Base-by-base conservation (phyloP, 208 protist species). In the Leishmania tropica region DNA sequence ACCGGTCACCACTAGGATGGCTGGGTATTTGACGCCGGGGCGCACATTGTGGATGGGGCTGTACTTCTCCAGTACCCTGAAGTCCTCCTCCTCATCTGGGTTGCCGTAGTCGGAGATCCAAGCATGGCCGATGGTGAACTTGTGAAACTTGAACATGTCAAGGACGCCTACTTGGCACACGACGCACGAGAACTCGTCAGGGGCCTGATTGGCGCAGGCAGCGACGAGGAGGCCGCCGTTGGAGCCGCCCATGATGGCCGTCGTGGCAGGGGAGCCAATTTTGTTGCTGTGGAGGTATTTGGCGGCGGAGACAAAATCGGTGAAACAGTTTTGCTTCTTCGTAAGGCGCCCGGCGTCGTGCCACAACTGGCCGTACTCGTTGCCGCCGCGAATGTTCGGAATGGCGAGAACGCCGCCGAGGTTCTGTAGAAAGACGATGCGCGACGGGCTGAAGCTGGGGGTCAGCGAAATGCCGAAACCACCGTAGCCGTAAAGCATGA, bases 121-220 rank as follows among this genome's bases (percentile, higher is more conserved):
- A 15, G 92, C 92, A 58, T 96, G 91, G 51, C 98, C 98, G 85
- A 99, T 98, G 72, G 97, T 98, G 80, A 99, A 99, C 85, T 98
- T 98, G 89, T 99, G 96, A 85, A 98, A 99, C 85, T 97, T 96
- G 84, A 92, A 96, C 94, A 99, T 96, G 86, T 99, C 98, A 76
- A 99, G 81, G 45, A 99, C 96, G 31, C 94, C 95, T 40, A 98
- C 98, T 68, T 96, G 89, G 81, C 93, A 95, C 64, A 99, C 87
- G 21, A 93, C 96, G 72, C 89, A 93, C 51, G 92, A 75, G 47
- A 98, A 94, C 35, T 93, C 79, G 42, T 97, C 93, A 35, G 98
- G 98, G 6, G 92, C 91, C 86, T 98, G 97, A 83, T 98, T 99
- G 62, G 91, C 89, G 62, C 83, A 87, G 21, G 97, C 97, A 3